Conservation (phyloP, 306 rosid genomes). For the Elaeagnus macrophylla region DNA sequence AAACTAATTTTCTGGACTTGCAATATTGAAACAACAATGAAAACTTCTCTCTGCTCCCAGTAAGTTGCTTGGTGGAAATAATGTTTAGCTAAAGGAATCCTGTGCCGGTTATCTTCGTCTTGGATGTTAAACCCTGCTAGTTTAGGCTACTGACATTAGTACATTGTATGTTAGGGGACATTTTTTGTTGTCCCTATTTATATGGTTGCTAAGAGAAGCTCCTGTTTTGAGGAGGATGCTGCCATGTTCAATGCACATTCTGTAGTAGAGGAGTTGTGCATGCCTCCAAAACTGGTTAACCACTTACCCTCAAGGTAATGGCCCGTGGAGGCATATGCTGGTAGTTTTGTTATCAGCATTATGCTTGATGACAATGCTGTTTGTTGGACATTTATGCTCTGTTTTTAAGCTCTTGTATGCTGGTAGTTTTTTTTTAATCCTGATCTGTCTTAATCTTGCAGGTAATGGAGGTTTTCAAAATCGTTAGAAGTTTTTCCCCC, state of each 20-base stretch:
- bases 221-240: slow-evolving; percentile 5
- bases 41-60: neutral
- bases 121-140: slow-evolving; percentile 5
- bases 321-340: slow-evolving; percentile 26
- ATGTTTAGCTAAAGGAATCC: neutral
- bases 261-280: slow-evolving; percentile 15
- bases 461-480: slow-evolving; percentile 1
- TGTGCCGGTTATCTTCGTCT: neutral
- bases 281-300: slow-evolving; percentile 21
- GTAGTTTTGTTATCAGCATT: slow-evolving; percentile 24
- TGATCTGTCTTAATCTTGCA: slow-evolving; percentile 8
- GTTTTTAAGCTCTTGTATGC: neutral
- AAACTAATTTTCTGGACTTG: slow-evolving; percentile 8
- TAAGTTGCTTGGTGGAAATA: slow-evolving; percentile 6
- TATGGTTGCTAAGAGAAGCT: slow-evolving; percentile 13
- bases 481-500: neutral
- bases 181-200: slow-evolving; percentile 7
- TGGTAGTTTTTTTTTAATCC: slow-evolving; percentile 9
- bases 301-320: slow-evolving; percentile 22
- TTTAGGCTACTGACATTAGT: slow-evolving; percentile 10
- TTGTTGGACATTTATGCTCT: neutral
- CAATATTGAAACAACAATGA: neutral
- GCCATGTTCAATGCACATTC: slow-evolving; percentile 15
- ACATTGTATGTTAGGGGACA: slow-evolving; percentile 9
- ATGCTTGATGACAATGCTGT: slow-evolving; percentile 10